Conservation (phyloP, 2,329 filamentous ascomycete species). For the Fonsecaea erecta region DNA sequence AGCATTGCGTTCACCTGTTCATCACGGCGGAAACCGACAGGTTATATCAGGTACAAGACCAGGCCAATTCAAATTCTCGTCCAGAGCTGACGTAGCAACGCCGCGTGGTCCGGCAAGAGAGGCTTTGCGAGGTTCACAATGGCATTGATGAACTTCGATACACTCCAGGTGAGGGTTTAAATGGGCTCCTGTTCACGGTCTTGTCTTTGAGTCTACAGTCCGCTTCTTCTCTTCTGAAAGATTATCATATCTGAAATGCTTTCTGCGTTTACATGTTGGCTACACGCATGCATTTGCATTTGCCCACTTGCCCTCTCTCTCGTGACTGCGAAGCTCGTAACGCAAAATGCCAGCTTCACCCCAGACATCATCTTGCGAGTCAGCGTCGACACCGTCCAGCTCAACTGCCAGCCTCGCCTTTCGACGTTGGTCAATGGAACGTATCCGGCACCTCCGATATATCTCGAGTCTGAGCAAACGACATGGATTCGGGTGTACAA, state of each 20-base stretch:
- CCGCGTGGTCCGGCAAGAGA: background rate
- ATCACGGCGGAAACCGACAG: slow-evolving; percentile 1
- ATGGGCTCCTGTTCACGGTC: background rate
- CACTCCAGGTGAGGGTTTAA: background rate
- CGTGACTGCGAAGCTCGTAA: slow-evolving; percentile 18
- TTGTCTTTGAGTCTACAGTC: background rate
- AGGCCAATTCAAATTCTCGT: background rate
- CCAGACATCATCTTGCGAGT: slow-evolving; percentile 56
- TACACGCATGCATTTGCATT: background rate
- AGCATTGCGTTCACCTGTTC: background rate
- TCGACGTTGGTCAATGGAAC: slow-evolving; percentile 60
- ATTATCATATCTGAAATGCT: background rate
- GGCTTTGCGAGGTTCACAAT: background rate
- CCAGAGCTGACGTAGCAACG: background rate
- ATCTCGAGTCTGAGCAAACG: slow-evolving; percentile 52
- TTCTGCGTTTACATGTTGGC: background rate
- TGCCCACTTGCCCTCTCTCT: background rate
- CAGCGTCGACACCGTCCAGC: slow-evolving; percentile 47
- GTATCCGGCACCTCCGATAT: slow-evolving; percentile 56
- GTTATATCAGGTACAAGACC: slow-evolving; percentile 3
- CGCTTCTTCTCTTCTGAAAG: background rate
- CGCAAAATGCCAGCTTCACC: slow-evolving; percentile 26
- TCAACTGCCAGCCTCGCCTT: slow-evolving; percentile 54
- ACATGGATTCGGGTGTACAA: slow-evolving; percentile 66
- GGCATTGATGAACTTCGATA: background rate